phyloP scores from a whole-genome alignment of 352 stramenopile species.

The Phytophthora syringae region DNA sequence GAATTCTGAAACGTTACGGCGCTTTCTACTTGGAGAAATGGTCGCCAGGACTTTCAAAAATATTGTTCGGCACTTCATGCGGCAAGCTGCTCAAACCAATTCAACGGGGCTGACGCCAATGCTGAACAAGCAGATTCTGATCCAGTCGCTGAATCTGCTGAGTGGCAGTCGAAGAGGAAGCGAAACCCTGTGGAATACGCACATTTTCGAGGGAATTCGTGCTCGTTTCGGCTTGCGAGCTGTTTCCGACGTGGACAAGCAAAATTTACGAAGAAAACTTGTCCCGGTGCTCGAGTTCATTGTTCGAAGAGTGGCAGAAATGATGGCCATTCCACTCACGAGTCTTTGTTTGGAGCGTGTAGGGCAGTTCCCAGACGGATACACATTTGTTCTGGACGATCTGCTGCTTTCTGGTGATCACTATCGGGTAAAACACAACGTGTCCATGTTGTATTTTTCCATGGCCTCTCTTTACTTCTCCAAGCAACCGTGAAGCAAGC shows the following conservation, averaged over 20 bases:
- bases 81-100: slow-evolving; percentile 38
- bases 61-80: slow-evolving; percentile 79
- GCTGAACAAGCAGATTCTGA: slow-evolving; percentile 55
- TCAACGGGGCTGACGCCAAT: slow-evolving; percentile 51
- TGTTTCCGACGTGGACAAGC: slow-evolving; percentile 78
- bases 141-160: slow-evolving; percentile 73
- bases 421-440: slow-evolving; percentile 85
- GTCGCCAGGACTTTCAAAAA: slow-evolving; percentile 89
- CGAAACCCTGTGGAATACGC: slow-evolving; percentile 72
- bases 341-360: slow-evolving; percentile 50
- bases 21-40: slow-evolving; percentile 87
- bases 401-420: slow-evolving; percentile 37
- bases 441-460: slow-evolving; percentile 88
- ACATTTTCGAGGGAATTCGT: slow-evolving; percentile 80
- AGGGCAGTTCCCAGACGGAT: slow-evolving; percentile 58
- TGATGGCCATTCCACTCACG: slow-evolving; percentile 68
- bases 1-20: slow-evolving; percentile 61
- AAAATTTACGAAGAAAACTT: slow-evolving; percentile 71
- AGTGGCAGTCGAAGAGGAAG: slow-evolving; percentile 63
- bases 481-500: slow-evolving; percentile 79
- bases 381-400: slow-evolving; percentile 84
- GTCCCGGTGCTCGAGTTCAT: slow-evolving; percentile 60
- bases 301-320: slow-evolving; percentile 51
- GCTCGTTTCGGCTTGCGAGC: slow-evolving; percentile 70
- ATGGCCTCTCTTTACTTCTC: slow-evolving; percentile 86